Evolutionary conservation across 2,329 filamentous ascomycete genomes (phyloP).

Genomic region (Arachnomyces sp.): DNA sequence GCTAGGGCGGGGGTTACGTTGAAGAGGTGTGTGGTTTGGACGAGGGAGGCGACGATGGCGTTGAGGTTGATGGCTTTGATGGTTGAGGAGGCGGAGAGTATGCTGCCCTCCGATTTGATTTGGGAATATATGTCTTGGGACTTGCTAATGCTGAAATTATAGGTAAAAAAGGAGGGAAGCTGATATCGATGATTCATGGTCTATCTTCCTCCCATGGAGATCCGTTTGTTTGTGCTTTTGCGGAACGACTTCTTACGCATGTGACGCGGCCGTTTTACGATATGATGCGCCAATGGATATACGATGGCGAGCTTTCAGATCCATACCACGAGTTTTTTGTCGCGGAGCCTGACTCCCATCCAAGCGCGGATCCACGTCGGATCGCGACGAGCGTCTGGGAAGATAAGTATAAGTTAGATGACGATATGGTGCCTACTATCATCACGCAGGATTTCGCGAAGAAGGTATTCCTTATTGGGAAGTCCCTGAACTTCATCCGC

Average conservation of each 20-base stretch:
- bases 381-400: constrained; percentile 88
- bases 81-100: constrained; percentile 76
- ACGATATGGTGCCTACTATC: constrained; percentile 83
- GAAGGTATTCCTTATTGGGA: constrained; percentile 94
- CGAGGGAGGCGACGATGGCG: constrained; percentile 91
- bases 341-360: constrained; percentile 59
- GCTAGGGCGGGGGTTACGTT: constrained; percentile 85
- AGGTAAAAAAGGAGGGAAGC: constrained; percentile 72
- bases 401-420: constrained; percentile 84
- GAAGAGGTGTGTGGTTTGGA: constrained; percentile 95
- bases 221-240: constrained; percentile 86
- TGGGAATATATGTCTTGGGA: constrained; percentile 9
- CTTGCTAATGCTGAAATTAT: not conserved
- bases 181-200: constrained; percentile 87
- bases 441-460: constrained; percentile 89
- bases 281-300: constrained; percentile 94
- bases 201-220: constrained; percentile 93
- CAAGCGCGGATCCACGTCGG: constrained; percentile 41
- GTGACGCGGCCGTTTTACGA: constrained; percentile 94
- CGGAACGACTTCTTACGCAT: constrained; percentile 74
- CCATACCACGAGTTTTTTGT: constrained; percentile 96
- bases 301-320: constrained; percentile 95
- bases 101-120: constrained; percentile 18
- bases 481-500: constrained; percentile 95
- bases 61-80: constrained; percentile 88